Evolutionary conservation across 805 yeast genomes (phyloP).

Genomic region (Nakazawaea wyomingensis): DNA sequence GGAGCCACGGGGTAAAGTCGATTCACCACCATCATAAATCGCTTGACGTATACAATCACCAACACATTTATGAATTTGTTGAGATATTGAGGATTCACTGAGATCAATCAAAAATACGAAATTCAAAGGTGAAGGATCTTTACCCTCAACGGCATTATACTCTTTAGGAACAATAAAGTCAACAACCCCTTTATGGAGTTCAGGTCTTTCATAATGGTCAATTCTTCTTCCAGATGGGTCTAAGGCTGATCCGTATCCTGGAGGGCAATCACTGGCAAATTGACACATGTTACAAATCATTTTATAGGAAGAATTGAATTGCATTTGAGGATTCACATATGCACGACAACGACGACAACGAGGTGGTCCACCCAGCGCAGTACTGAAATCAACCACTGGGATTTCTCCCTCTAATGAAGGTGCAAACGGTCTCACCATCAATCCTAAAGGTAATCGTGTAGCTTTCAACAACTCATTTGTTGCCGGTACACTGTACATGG

Average conservation of each 20-base stretch:
- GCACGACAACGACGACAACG: conserved; percentile 91
- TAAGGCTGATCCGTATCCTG: conserved; percentile 58
- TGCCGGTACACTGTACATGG: conserved; percentile 81
- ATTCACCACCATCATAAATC: conserved; percentile 30
- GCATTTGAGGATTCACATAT: conserved; percentile 81
- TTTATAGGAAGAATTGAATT: conserved; percentile 51
- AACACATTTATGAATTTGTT: conserved; percentile 55
- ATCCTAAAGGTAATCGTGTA: conserved; percentile 75
- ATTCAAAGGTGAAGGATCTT: conserved; percentile 45
- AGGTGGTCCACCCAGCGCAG: conserved; percentile 57
- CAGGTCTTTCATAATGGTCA: conserved; percentile 66
- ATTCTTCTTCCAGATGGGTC: conserved; percentile 57
- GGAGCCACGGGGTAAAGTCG: conserved; percentile 34
- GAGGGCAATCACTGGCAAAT: conserved; percentile 64
- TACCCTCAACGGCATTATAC: conserved; percentile 48
- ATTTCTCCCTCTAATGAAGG: conserved; percentile 47
- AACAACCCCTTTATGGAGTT: conserved; percentile 75
- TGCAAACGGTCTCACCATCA: conserved; percentile 83
- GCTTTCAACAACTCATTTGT: conserved; percentile 62
- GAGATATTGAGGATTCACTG: conserved; percentile 50
- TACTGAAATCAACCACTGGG: conserved; percentile 61
- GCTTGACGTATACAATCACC: conserved; percentile 67
- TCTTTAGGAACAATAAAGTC: conserved; percentile 75
- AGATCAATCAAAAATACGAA: conserved; percentile 75
- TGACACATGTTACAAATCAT: conserved; percentile 87